phyloP scores from a whole-genome alignment of 2,329 filamentous ascomycete genomes.

The Parasarocladium wereldwijsianum region DNA sequence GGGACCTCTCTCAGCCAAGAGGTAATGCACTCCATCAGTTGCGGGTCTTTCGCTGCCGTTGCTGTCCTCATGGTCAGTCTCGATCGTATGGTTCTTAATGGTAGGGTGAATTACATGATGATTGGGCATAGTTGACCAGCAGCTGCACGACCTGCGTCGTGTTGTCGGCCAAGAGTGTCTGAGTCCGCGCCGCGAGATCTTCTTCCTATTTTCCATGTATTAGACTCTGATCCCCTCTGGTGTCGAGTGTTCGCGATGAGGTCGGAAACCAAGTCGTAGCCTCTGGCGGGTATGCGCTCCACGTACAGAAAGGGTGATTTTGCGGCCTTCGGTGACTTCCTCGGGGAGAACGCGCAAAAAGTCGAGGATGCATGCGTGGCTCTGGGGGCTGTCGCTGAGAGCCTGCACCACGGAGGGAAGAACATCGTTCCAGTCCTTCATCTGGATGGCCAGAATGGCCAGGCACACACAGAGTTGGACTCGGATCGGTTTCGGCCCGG shows the following conservation, averaged over 20 bases:
- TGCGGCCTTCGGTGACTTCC: constrained; percentile 97
- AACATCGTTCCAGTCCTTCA: constrained; percentile 92
- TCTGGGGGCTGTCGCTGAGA: constrained; percentile 61
- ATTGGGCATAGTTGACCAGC: constrained; percentile 80
- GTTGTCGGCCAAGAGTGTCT: constrained; percentile 82
- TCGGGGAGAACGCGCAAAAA: constrained; percentile 94
- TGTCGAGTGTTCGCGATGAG: constrained; percentile 19
- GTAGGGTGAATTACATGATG: constrained; percentile 50
- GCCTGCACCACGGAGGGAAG: constrained; percentile 66
- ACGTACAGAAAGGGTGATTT: constrained; percentile 98
- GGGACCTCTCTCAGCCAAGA: constrained; percentile 95
- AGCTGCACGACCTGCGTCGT: constrained; percentile 75
- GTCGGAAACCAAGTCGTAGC: constrained; percentile 17
- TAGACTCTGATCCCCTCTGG: constrained; percentile 21
- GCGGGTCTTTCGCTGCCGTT: constrained; percentile 69
- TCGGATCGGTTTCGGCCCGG: constrained; percentile 70
- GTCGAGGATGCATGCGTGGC: constrained; percentile 79
- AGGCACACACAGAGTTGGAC: constrained; percentile 91
- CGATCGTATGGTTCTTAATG: background rate
- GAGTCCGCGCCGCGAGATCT: constrained; percentile 73
- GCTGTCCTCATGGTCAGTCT: constrained; percentile 28
- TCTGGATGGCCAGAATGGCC: constrained; percentile 88
- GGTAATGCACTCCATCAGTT: constrained; percentile 86
- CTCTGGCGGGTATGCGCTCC: constrained; percentile 42
- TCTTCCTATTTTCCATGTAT: constrained; percentile 63